Evolutionary conservation across 169 alveolate species (phyloP), one percentile per base, ranked within the genome.

Genomic region (Plasmodium gaboni): DNA sequence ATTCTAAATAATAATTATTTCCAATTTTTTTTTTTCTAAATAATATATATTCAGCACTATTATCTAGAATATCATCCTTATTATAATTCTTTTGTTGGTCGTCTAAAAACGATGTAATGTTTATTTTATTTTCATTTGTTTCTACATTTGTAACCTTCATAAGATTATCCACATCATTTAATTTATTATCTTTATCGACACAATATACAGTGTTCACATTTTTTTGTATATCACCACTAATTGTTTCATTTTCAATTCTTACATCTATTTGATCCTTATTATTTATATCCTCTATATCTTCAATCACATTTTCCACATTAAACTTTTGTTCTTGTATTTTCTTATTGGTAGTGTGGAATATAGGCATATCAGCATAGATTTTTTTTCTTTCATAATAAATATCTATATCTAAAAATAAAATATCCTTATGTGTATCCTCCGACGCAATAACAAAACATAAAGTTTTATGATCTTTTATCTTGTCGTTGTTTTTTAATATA

Each of bases 381-480:
- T 68, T 53, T 51, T 59, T 59, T 44, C 67, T n/a, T 13, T 83
- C 26, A 83, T 83, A 83, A 42, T 68, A 68, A n/a, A 83, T 63
- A 17, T 83, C 80, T 24, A 83, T 44, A 83, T 83, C 91, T 83
- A 83, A 55, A 83, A 83, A 83, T 48, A 83, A 13, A 13, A 83
- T 57, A 10, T 83, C 71, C 26, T 38, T 83, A 53, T 70, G 13
- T 19, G 15, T 28, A 15, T 51, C n/a, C 38, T 55, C 61, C 2
- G 26, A 32, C 0, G 17, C 17, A 10, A 69, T 19, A 46, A 78
- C 44, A 38, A 83, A 83, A 44, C 91, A 83, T 46, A 83, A 32
- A 26, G 60, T 83, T 28, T 83, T 83, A 42, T 83, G 83, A 44
- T 65, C 71, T 48, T 83, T 68, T 38, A 38, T 38, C 42, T 83